phyloP scores from a whole-genome alignment of 1,139 yeast genomes.

The Pichia sp. region DNA sequence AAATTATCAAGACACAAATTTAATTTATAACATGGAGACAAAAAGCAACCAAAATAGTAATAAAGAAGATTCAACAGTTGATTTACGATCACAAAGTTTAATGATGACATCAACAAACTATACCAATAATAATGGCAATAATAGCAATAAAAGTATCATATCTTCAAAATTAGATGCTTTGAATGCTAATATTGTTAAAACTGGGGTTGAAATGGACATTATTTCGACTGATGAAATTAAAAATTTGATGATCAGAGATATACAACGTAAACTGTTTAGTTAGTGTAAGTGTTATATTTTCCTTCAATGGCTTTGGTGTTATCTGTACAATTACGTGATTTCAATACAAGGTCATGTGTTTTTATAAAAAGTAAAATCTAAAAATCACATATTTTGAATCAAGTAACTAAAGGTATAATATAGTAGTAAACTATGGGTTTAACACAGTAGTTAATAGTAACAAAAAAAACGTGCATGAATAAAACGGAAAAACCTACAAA shows the following conservation, averaged over 20 bases:
- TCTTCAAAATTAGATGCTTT: background rate
- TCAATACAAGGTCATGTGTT: no score
- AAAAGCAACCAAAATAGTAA: background rate
- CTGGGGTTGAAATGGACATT: constrained; percentile 13
- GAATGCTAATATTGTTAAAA: background rate
- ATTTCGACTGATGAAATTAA: constrained; percentile 16
- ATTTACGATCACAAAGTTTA: background rate
- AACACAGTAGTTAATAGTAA: no score
- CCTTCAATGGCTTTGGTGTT: no score
- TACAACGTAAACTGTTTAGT: constrained; percentile 20
- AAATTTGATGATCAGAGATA: constrained; percentile 12
- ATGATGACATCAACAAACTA: background rate
- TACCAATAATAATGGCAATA: background rate
- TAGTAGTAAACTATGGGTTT: no score
- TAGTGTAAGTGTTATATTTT: no score
- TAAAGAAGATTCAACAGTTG: background rate
- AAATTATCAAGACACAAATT: background rate
- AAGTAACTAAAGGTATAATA: no score
- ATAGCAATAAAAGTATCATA: no score
- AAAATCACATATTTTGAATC: no score
- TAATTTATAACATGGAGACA: background rate
- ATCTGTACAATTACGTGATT: no score
- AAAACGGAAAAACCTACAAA: no score
- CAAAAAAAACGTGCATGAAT: no score
- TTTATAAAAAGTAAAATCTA: no score